Percentiles rank a stretch among this genome's conserved stretches.
phyloP scores from a whole-genome alignment of 108 stramenopile genomes.

The Cyclostephanos invisitatus region DNA sequence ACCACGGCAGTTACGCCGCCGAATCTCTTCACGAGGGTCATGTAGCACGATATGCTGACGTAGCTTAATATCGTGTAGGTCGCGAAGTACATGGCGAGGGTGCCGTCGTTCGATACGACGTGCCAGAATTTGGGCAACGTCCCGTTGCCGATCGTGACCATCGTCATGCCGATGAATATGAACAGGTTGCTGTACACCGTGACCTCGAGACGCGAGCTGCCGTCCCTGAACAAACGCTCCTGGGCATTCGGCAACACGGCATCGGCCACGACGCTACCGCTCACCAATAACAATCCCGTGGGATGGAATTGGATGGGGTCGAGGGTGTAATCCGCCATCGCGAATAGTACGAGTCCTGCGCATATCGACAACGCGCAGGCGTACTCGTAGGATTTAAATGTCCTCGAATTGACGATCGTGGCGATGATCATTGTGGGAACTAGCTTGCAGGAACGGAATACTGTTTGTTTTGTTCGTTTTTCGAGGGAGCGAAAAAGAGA shows the following conservation, averaged over 20 bases:
- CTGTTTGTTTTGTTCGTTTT: background rate
- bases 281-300: conserved; percentile 55
- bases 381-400: conserved; percentile 55
- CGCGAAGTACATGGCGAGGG: conserved; percentile 31
- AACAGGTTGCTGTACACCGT: conserved; percentile 71
- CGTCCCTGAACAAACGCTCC: conserved; percentile 50
- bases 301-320: conserved; percentile 53
- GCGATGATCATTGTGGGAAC: conserved; percentile 79
- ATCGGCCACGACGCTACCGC: conserved; percentile 60
- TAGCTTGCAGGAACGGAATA: conserved; percentile 76
- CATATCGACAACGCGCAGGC: conserved; percentile 59
- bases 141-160: conserved; percentile 47
- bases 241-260: conserved; percentile 72
- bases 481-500: background rate
- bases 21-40: conserved; percentile 74
- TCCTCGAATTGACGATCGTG: conserved; percentile 48
- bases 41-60: conserved; percentile 67
- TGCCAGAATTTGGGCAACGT: conserved; percentile 40
- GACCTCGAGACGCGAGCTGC: conserved; percentile 58
- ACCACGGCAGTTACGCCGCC: conserved; percentile 70
- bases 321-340: conserved; percentile 57
- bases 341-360: conserved; percentile 65
- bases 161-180: conserved; percentile 57
- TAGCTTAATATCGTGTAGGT: conserved; percentile 60
- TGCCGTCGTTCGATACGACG: conserved; percentile 28